Conservation (phyloP, 1,139 yeast species). For the Zygoascus hellenicus region DNA sequence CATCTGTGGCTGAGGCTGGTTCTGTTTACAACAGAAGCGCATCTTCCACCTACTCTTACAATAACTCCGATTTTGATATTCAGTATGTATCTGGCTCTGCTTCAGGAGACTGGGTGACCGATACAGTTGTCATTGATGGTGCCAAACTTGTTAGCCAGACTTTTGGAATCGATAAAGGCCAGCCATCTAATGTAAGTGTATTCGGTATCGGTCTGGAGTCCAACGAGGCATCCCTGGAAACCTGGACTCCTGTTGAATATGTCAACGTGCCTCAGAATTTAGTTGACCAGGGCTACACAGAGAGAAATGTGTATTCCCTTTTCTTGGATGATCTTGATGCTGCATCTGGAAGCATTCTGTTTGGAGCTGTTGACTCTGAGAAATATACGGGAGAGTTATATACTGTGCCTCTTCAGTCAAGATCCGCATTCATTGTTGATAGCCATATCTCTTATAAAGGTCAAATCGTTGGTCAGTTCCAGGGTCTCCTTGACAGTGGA, state of each 20-base stretch:
- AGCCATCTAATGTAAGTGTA: slow-evolving; percentile 10
- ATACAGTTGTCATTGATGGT: slow-evolving; percentile 29
- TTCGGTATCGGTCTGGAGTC: slow-evolving; percentile 15
- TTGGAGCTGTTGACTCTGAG: slow-evolving; percentile 54
- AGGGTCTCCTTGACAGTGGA: slow-evolving; percentile 10
- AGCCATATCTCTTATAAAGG: slow-evolving; percentile 2
- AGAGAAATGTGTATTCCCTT: slow-evolving; percentile 46
- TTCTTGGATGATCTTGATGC: slow-evolving; percentile 42
- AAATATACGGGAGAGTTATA: slow-evolving; percentile 44
- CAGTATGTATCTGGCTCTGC: slow-evolving; percentile 26
- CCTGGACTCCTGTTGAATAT: slow-evolving; percentile 15
- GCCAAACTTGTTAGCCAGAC: slow-evolving; percentile 1
- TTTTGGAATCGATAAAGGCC: slow-evolving; percentile 7
- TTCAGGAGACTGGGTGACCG: slow-evolving; percentile 45
- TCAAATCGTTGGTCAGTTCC: neutral
- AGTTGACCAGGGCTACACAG: slow-evolving; percentile 43
- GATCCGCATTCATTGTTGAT: slow-evolving; percentile 11
- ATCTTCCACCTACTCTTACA: slow-evolving; percentile 14
- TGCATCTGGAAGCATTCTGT: slow-evolving; percentile 44
- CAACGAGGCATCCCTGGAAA: slow-evolving; percentile 3
- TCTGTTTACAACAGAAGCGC: slow-evolving; percentile 2
- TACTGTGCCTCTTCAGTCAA: slow-evolving; percentile 24
- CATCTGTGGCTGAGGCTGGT: slow-evolving; percentile 12
- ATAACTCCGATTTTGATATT: slow-evolving; percentile 22
- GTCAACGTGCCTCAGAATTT: slow-evolving; percentile 44